Evolutionary conservation across 257 asterid genomes (phyloP).

Genomic region (Linderniella brevidens): DNA sequence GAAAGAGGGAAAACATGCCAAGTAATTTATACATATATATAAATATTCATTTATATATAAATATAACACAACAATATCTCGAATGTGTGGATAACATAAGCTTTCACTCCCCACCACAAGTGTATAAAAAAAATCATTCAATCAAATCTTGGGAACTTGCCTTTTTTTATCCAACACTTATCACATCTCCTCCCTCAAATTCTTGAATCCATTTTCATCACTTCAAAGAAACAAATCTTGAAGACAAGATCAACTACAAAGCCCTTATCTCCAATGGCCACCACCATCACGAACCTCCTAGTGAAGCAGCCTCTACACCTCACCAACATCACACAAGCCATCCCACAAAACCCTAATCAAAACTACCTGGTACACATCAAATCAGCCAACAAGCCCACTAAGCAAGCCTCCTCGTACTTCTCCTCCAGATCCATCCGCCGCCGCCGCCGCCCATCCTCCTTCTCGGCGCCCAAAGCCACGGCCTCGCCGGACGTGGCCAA

Average conservation of each 20-base stretch:
- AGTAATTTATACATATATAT: no score
- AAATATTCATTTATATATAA: no score
- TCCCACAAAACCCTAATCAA: slow-evolving; percentile 13
- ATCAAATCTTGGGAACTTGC: not conserved
- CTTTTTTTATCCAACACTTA: not conserved
- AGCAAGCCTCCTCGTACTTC: not conserved
- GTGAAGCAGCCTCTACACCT: slow-evolving; percentile 41
- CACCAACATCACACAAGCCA: slow-evolving; percentile 22
- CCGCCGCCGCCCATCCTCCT: slow-evolving; percentile 4
- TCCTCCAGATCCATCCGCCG: no score
- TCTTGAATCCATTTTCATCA: not conserved
- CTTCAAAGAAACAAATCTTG: not conserved
- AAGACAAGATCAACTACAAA: not conserved
- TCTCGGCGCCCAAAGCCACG: slow-evolving; percentile 22
- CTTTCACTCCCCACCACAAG: slow-evolving; percentile 7
- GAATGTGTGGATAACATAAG: slow-evolving; percentile 17
- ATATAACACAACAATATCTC: not conserved
- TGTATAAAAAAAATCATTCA: slow-evolving; percentile 8
- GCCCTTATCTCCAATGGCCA: slow-evolving; percentile 28
- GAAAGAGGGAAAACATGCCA: no score
- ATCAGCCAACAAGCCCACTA: not conserved
- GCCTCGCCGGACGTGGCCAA: slow-evolving; percentile 29
- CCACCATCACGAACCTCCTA: slow-evolving; percentile 43
- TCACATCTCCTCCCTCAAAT: not conserved
- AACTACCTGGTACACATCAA: slow-evolving; percentile 9